Evolutionary conservation across 1,284 basidiomycete species (phyloP), one percentile per base, ranked within the genome.

Genomic region (Schizophyllum amplum): DNA sequence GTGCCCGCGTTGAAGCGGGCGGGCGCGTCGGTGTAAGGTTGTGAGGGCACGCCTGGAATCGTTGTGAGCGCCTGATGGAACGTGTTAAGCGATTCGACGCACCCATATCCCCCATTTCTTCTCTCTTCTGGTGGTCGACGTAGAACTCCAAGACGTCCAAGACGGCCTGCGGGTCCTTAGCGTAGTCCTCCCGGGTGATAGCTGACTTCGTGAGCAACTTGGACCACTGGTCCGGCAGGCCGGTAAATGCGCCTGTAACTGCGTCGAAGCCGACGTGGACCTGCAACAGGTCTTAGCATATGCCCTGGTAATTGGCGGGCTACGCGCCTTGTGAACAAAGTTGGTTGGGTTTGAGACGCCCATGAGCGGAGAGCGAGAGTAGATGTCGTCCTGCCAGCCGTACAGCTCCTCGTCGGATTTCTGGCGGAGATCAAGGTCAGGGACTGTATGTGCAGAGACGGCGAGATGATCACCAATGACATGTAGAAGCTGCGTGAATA

Each of bases 231-330:
- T 98, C 94, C 2, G 96, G 96, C 67, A 99, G 82, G 55, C 96
- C 96, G 47, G 58, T 59, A 23, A 62, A 62, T n/a, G 61, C 56
- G 17, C 57, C 57, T 46, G 90, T 90, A 51, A 93, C 80, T 0
- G 94, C 92, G 72, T 99, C 96, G 66, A 97, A 98, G 5, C 95
- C 95, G 60, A 99, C 96, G 71, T 99, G 96, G 2, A 98, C 94
- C n/a, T n/a, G n/a, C n/a, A n/a, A n/a, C n/a, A n/a, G n/a, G n/a
- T n/a, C n/a, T n/a, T n/a, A n/a, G n/a, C n/a, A n/a, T n/a, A n/a
- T n/a, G n/a, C n/a, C n/a, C n/a, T n/a, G n/a, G n/a, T n/a, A n/a
- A n/a, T n/a, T n/a, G n/a, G n/a, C n/a, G n/a, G n/a, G n/a, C n/a
- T n/a, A n/a, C n/a, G n/a, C n/a, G n/a, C n/a, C 70, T 97, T 93